Percentiles rank a stretch among this genome's conserved stretches.
Evolutionary conservation across 176 grass and related monocot species (phyloP).

Genomic region (Oryza australiensis): DNA sequence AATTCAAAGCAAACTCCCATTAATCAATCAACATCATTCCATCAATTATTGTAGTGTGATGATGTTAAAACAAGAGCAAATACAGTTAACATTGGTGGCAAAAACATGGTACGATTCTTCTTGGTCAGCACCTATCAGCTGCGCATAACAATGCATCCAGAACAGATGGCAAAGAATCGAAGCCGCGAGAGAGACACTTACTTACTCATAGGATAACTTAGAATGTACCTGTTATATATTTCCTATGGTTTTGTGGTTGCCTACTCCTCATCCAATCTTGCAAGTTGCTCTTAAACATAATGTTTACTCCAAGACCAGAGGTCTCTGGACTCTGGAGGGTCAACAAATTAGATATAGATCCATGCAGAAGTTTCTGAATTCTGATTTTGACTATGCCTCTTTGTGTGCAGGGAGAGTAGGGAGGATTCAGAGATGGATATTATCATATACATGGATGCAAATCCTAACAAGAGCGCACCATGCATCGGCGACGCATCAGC

Average conservation of each 20-base stretch:
- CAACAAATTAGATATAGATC: conserved; percentile 26
- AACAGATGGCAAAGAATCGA: background rate
- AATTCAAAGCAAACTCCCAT: background rate
- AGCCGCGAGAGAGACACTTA: conserved; percentile 6
- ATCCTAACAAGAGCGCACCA: conserved; percentile 56
- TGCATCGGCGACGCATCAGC: conserved; percentile 39
- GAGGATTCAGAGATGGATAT: background rate
- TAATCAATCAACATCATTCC: background rate
- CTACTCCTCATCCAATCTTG: conserved; percentile 10
- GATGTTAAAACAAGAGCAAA: background rate
- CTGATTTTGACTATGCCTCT: conserved; percentile 19
- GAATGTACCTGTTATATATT: background rate
- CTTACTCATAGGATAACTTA: background rate
- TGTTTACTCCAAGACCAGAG: background rate
- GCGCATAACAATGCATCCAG: background rate
- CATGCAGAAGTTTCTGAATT: conserved; percentile 30
- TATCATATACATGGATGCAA: conserved; percentile 30
- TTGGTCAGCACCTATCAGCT: background rate
- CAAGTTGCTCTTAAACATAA: background rate
- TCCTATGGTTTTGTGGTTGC: conserved; percentile 8
- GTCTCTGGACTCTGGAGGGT: conserved; percentile 8
- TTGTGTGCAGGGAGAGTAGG: background rate
- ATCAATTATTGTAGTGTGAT: background rate
- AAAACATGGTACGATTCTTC: background rate
- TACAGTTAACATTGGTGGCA: background rate